Percentiles rank a stretch among this genome's conserved stretches.
Evolutionary conservation across 345 rosid genomes (phyloP).

Genomic region (Gossypioides kirkii): DNA sequence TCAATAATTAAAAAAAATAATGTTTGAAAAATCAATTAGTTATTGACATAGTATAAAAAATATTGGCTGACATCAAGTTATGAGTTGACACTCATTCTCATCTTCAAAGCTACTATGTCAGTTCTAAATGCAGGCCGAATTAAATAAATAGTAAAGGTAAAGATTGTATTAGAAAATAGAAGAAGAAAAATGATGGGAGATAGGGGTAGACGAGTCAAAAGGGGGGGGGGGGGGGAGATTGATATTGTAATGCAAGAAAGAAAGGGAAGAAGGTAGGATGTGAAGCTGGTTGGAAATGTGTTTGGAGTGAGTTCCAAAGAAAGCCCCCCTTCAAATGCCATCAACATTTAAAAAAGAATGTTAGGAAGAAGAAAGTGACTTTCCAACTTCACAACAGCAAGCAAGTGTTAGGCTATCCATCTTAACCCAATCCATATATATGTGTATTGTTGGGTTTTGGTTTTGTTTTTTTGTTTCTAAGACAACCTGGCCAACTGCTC

Average conservation of each 20-base stretch:
- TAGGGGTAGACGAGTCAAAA: background rate
- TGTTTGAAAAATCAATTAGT: too few species aligned
- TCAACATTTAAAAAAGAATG: slow-evolving; percentile 15
- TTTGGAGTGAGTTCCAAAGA: slow-evolving; percentile 32
- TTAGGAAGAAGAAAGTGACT: slow-evolving; percentile 64
- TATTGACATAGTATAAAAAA: too few species aligned
- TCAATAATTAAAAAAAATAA: too few species aligned
- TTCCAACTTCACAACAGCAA: slow-evolving; percentile 65
- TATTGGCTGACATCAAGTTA: too few species aligned
- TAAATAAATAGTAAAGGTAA: too few species aligned
- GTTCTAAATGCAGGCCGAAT: background rate
- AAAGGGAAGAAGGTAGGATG: background rate
- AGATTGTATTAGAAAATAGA: too few species aligned
- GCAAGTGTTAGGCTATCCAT: slow-evolving; percentile 17
- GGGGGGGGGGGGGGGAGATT: background rate
- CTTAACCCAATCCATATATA: background rate
- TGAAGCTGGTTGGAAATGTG: slow-evolving; percentile 29
- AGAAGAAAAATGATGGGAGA: too few species aligned
- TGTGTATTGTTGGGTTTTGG: background rate
- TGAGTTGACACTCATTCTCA: too few species aligned
- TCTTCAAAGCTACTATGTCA: too few species aligned
- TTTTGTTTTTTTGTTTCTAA: background rate
- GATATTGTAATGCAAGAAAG: background rate
- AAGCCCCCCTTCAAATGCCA: background rate
- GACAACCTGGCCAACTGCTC: background rate